These are phyloP conservation scores for Pholiota conissans DNA, from an alignment of 768 basidiomycete species.

Conservation along the genomic window DNA sequence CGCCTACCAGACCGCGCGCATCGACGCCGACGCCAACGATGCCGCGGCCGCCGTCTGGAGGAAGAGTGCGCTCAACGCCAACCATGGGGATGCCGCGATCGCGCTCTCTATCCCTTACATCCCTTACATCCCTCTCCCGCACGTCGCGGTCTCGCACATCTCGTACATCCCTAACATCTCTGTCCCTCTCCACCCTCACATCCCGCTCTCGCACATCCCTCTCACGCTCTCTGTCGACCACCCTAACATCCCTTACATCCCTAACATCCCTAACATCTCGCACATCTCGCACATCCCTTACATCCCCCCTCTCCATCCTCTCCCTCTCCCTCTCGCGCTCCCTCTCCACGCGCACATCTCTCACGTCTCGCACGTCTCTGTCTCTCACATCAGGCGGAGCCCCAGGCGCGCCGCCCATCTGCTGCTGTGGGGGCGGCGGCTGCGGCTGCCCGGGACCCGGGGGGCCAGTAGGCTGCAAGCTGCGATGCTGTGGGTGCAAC, in stretches of 20 bases:
- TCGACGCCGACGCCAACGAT: background rate
- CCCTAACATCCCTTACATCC: background rate
- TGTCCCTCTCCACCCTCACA: background rate
- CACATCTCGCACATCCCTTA: background rate
- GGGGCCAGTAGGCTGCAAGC: slow-evolving; percentile 52
- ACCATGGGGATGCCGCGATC: slow-evolving; percentile 6
- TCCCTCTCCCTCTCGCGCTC: slow-evolving; percentile 8
- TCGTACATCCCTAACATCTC: background rate
- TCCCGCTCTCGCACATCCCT: background rate
- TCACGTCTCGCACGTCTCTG: background rate
- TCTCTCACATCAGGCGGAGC: background rate
- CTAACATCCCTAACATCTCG: background rate
- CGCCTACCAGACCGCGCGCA: background rate
- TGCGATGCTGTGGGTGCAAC: slow-evolving; percentile 44
- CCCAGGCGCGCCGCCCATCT: slow-evolving; percentile 8
- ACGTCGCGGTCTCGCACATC: slow-evolving; percentile 6
- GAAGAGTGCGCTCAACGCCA: slow-evolving; percentile 1
- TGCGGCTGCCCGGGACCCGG: slow-evolving; percentile 40
- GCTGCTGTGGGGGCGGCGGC: slow-evolving; percentile 20
- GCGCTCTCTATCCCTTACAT: no score
- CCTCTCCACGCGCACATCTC: background rate
- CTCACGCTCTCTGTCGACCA: background rate
- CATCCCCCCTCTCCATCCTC: slow-evolving; percentile 2
- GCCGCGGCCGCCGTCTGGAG: slow-evolving; percentile 3
- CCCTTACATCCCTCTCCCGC: no score